phyloP scores from a whole-genome alignment of 495 filamentous ascomycete species.

The Neurospora sp. region DNA sequence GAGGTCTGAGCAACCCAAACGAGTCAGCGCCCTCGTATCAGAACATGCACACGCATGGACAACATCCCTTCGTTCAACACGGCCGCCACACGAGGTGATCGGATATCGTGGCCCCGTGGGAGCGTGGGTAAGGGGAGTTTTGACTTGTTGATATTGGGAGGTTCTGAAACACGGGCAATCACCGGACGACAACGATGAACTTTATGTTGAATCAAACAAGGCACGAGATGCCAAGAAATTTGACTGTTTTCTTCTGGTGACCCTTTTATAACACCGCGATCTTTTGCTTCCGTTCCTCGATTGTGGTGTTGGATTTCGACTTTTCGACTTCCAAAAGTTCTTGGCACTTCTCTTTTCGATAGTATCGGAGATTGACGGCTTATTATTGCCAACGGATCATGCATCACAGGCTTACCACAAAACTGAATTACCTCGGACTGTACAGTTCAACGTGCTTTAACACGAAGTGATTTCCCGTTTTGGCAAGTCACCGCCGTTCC shows the following conservation, averaged over 20 bases:
- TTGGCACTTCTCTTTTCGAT: not conserved
- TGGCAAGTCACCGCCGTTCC: not conserved
- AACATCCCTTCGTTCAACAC: not conserved
- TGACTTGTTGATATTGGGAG: not conserved
- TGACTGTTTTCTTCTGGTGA: not conserved
- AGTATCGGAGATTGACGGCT: not conserved
- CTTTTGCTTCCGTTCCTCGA: not conserved
- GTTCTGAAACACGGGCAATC: not conserved
- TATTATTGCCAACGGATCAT: not conserved
- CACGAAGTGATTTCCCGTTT: not conserved
- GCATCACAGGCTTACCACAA: not conserved
- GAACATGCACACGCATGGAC: not conserved
- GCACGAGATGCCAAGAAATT: not conserved
- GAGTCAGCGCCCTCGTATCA: not conserved
- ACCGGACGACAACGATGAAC: not conserved
- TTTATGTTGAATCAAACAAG: not conserved
- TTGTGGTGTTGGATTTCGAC: not conserved
- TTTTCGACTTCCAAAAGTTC: not conserved
- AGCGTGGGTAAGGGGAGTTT: not conserved
- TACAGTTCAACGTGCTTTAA: not conserved
- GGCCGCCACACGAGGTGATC: not conserved
- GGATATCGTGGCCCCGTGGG: not conserved
- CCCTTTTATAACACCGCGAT: not conserved
- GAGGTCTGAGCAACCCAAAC: not conserved
- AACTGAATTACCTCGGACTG: not conserved